Evolutionary conservation across 257 asterid genomes (phyloP), one percentile per base, ranked within the genome.

Genomic region (Hygrophila difformis): DNA sequence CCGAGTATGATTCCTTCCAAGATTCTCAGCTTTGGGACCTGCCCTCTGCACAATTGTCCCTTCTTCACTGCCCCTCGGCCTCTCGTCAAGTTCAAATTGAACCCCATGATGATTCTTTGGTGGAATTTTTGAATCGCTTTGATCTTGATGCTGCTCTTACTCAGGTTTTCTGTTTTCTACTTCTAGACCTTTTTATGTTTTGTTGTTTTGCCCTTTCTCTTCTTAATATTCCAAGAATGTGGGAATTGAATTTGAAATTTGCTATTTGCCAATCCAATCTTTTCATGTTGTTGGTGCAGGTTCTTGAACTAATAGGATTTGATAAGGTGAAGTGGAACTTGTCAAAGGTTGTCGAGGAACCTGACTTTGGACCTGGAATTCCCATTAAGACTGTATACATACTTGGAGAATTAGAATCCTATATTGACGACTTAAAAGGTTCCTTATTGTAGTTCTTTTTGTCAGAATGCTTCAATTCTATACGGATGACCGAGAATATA

Each of bases 11-110:
- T 70, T 73, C 81, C 23, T 74, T 70, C 50, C 68, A 53, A 12
- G 97, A 89, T 72, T 79, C 94, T 39, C 75, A 68, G 44, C 82
- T 89, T 17, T 89, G 96, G 97, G 97, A 89, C 70, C 73, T 89
- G 72, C 97, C 96, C 38, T 74, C 71, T 38, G 57, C 69, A 1
- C 65, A 63, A 36, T 70, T 89, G 45, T 56, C 63, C 45, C 62
- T 51, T 36, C 29, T 54, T 11, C 51, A 45, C 13, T 29, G 21
- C 37, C 58, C 65, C 13, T 39, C 51, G 49, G 36, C 13, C 4
- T 8, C 36, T 51, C 18, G 28, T 42, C 51, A 37, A 9, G 39
- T 61, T 49, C 59, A 59, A 19, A n/a, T 77, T 39, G 69, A 60
- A 72, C 59, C 60, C 31, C 60, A 54, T 40, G 78, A 62, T 6